Conservation (phyloP, 2,329 filamentous ascomycete genomes). For the Aspergillus intermedius region DNA sequence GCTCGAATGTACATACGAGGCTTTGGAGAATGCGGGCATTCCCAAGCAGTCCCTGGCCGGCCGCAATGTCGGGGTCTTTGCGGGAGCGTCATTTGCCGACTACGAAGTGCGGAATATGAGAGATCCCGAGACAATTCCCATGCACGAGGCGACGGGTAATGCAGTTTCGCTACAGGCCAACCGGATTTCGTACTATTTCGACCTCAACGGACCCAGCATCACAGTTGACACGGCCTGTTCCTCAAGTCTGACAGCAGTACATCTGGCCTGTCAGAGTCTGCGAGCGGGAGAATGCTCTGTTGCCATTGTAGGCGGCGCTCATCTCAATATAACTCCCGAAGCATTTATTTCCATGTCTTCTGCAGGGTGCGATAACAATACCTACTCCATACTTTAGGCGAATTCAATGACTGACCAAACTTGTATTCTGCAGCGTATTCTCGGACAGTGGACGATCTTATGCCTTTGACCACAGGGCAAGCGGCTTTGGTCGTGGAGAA, state of each 20-base stretch:
- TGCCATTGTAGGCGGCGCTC: slow-evolving; percentile 20
- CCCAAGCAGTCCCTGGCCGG: slow-evolving; percentile 19
- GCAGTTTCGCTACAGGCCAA: slow-evolving; percentile 17
- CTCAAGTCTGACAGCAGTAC: slow-evolving; percentile 20
- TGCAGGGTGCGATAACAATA: slow-evolving; percentile 12
- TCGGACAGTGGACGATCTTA: slow-evolving; percentile 21
- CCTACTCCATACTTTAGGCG: background rate
- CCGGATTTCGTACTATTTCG: slow-evolving; percentile 24
- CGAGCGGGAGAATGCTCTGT: slow-evolving; percentile 16
- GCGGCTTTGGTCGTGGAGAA: slow-evolving; percentile 30
- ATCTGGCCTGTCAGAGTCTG: slow-evolving; percentile 21
- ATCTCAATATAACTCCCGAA: slow-evolving; percentile 21
- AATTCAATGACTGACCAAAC: background rate
- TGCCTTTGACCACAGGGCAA: slow-evolving; percentile 21
- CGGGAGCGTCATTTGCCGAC: slow-evolving; percentile 17
- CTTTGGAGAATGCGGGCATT: slow-evolving; percentile 23
- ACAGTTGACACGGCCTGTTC: slow-evolving; percentile 26
- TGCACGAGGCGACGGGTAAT: slow-evolving; percentile 17
- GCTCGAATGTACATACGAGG: slow-evolving; percentile 20
- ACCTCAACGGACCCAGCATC: slow-evolving; percentile 22
- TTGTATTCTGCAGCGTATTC: slow-evolving; percentile 11
- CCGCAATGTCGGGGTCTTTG: slow-evolving; percentile 17
- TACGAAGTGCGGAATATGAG: slow-evolving; percentile 18
- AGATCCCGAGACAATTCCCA: slow-evolving; percentile 16
- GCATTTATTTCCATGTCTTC: slow-evolving; percentile 20